Percentiles rank a stretch among this genome's conserved stretches.
These are phyloP conservation scores for Bjerkandera adusta DNA, from an alignment of 1,284 basidiomycete genomes.

Conservation along the genomic window DNA sequence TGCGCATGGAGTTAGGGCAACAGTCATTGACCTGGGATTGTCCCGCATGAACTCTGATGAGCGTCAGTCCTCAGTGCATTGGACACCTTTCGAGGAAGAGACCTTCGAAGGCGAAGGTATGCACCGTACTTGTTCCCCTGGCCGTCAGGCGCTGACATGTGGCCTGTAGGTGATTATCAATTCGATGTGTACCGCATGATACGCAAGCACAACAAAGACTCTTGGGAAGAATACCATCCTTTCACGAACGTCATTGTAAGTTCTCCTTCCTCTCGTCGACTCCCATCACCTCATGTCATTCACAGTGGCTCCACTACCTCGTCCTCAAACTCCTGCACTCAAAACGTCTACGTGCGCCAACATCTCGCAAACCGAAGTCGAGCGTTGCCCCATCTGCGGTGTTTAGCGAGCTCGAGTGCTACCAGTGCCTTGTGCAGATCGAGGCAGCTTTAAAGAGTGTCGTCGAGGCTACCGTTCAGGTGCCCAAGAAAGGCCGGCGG, in stretches of 20 bases:
- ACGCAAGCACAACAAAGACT: constrained; percentile 53
- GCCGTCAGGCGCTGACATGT: background rate
- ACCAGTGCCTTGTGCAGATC: constrained; percentile 57
- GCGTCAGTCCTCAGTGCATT: constrained; percentile 49
- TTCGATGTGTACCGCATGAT: constrained; percentile 95
- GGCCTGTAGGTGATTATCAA: constrained; percentile 79
- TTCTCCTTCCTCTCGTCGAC: constrained; percentile 7
- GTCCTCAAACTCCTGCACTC: constrained; percentile 63
- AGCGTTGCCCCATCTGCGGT: constrained; percentile 20
- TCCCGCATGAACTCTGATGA: constrained; percentile 73
- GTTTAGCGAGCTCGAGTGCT: constrained; percentile 58
- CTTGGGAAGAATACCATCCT: constrained; percentile 77
- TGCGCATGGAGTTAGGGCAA: constrained; percentile 65
- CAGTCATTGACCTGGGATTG: constrained; percentile 93
- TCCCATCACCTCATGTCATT: background rate
- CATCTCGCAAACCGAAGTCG: constrained; percentile 29
- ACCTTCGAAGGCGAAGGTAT: constrained; percentile 82
- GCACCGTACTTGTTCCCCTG: constrained; percentile 6
- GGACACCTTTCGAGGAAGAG: constrained; percentile 79
- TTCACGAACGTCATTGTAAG: constrained; percentile 88
- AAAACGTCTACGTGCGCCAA: constrained; percentile 62
- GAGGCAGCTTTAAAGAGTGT: constrained; percentile 47
- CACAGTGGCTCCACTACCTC: constrained; percentile 84
- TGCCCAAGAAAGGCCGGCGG: constrained; percentile 34
- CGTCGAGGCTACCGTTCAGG: constrained; percentile 30